Evolutionary conservation across 805 yeast species (phyloP).

Genomic region (Priceomyces haplophilus): DNA sequence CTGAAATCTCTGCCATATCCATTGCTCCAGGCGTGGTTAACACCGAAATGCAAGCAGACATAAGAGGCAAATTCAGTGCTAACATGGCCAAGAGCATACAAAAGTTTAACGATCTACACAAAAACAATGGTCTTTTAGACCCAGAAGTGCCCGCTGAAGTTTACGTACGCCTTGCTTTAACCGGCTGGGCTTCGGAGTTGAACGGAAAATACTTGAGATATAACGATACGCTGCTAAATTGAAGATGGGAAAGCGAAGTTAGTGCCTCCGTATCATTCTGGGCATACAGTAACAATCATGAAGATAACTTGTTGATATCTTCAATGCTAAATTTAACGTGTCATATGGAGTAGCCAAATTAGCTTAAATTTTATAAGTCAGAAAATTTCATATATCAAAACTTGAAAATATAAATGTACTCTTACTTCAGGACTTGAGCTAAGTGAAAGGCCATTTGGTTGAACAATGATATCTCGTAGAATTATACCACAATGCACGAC

Average conservation of each 20-base stretch:
- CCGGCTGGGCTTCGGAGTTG: slow-evolving; percentile 53
- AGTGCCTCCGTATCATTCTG: too few species aligned
- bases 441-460: too few species aligned
- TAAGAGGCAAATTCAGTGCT: slow-evolving; percentile 59
- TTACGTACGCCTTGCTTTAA: slow-evolving; percentile 61
- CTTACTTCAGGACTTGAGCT: too few species aligned
- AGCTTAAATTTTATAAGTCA: too few species aligned
- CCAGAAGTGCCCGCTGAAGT: slow-evolving; percentile 73
- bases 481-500: not conserved
- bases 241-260: not conserved
- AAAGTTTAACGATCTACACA: slow-evolving; percentile 63
- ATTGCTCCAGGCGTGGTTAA: slow-evolving; percentile 96
- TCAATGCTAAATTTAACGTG: too few species aligned
- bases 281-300: too few species aligned
- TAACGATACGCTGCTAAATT: slow-evolving; percentile 36
- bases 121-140: slow-evolving; percentile 53
- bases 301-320: too few species aligned
- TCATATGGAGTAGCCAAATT: too few species aligned
- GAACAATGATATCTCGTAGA: not conserved
- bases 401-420: too few species aligned
- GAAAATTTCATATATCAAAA: too few species aligned
- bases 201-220: slow-evolving; percentile 71
- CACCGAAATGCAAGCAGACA: slow-evolving; percentile 81
- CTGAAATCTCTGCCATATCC: slow-evolving; percentile 54
- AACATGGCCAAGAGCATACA: slow-evolving; percentile 63